Evolutionary conservation across 208 protist species (phyloP).

Genomic region (Endotrypanum monterogeii): DNA sequence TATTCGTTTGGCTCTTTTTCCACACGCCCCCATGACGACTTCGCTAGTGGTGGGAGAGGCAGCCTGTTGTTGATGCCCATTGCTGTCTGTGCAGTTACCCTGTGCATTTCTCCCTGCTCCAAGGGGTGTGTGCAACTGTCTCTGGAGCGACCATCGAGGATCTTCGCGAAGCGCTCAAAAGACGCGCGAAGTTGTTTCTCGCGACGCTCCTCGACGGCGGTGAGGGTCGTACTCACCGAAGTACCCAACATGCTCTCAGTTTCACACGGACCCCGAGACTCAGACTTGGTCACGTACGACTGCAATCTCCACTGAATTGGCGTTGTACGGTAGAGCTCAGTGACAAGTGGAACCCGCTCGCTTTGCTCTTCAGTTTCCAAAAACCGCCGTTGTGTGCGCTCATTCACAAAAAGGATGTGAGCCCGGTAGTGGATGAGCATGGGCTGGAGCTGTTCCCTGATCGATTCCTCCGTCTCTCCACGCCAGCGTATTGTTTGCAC

Average conservation of each 20-base stretch:
- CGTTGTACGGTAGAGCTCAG: slow-evolving; percentile 17
- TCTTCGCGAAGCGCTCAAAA: slow-evolving; percentile 18
- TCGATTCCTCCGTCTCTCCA: slow-evolving; percentile 30
- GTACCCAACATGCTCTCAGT: slow-evolving; percentile 10
- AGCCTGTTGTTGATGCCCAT: background rate
- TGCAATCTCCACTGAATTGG: slow-evolving; percentile 18
- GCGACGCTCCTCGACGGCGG: slow-evolving; percentile 10
- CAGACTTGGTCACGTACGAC: slow-evolving; percentile 2
- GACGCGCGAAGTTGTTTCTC: slow-evolving; percentile 21
- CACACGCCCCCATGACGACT: background rate
- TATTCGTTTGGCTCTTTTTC: background rate
- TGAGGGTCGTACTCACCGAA: slow-evolving; percentile 9
- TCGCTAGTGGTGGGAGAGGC: background rate
- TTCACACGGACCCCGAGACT: background rate
- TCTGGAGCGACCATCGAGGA: background rate
- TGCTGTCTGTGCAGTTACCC: background rate
- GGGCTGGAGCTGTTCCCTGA: slow-evolving; percentile 39
- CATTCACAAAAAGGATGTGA: slow-evolving; percentile 52
- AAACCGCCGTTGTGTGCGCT: slow-evolving; percentile 43
- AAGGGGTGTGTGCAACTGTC: slow-evolving; percentile 1
- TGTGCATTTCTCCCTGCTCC: background rate
- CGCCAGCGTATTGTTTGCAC: slow-evolving; percentile 44
- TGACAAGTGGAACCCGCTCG: slow-evolving; percentile 23
- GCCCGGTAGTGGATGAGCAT: slow-evolving; percentile 51
- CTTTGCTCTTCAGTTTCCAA: slow-evolving; percentile 50